Conservation (phyloP, 2,329 filamentous ascomycete species). For the Plenodomus biglobosus region DNA sequence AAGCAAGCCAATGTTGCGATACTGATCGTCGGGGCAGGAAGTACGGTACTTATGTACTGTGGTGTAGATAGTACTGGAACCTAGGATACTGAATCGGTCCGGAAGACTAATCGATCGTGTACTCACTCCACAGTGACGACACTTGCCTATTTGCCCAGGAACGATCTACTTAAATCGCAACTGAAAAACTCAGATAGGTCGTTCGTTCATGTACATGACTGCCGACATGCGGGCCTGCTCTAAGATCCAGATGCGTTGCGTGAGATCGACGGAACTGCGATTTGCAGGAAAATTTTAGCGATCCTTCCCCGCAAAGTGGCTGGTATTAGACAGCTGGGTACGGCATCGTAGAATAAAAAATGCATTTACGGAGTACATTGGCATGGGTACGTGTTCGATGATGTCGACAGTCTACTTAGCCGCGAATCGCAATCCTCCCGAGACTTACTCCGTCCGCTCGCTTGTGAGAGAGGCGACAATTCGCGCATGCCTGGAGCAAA, state of each 20-base stretch:
- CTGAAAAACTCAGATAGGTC: not conserved
- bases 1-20: not conserved
- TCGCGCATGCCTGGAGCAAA: not conserved
- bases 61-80: not conserved
- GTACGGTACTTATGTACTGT: not conserved
- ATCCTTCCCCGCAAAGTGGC: constrained; percentile 1
- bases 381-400: not conserved
- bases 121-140: constrained; percentile 1
- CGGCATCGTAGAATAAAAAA: not conserved
- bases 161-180: not conserved
- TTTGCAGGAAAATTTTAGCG: not conserved
- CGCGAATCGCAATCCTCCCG: constrained; percentile 3
- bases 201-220: not conserved
- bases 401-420: not conserved
- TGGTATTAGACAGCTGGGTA: not conserved
- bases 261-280: not conserved
- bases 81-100: not conserved
- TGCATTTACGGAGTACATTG: not conserved
- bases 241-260: not conserved
- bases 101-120: not conserved
- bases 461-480: not conserved
- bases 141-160: not conserved
- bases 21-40: not conserved
- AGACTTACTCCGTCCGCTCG: not conserved
- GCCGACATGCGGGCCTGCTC: not conserved